phyloP scores from a whole-genome alignment of 164 flowering plant species.

The Vitis rupestris region DNA sequence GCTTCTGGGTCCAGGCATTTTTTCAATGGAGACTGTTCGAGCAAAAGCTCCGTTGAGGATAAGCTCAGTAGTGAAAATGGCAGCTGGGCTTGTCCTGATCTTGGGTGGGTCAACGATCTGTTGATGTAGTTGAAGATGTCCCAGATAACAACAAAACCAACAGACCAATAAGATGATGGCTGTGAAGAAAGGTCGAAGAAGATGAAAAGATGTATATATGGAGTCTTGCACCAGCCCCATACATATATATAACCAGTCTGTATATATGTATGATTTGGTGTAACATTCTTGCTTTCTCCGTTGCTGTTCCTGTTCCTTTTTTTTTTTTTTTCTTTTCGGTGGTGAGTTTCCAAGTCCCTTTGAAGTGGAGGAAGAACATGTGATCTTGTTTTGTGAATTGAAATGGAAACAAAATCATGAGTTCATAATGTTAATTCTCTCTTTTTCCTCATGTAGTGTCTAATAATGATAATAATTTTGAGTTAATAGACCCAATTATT shows the following conservation, averaged over 20 bases:
- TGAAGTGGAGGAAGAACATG: too few relatives aligned
- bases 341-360: neutral
- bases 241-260: neutral
- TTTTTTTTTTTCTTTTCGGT: neutral
- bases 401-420: too few relatives aligned
- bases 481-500: too few relatives aligned
- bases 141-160: neutral
- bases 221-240: constrained; percentile 21
- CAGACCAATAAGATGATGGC: neutral
- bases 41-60: neutral
- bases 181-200: neutral
- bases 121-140: constrained; percentile 25
- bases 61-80: neutral
- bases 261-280: constrained; percentile 15
- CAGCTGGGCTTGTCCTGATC: constrained; percentile 36
- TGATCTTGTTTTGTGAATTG: too few relatives aligned
- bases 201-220: constrained; percentile 8
- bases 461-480: too few relatives aligned
- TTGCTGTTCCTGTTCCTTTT: neutral
- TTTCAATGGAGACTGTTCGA: constrained; percentile 7
- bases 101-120: constrained; percentile 67
- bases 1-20: constrained; percentile 15
- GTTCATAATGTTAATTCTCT: too few relatives aligned
- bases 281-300: constrained; percentile 1
- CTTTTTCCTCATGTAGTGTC: too few relatives aligned